Evolutionary conservation across 768 basidiomycete species (phyloP).

Genomic region (Termitomyces sp.): DNA sequence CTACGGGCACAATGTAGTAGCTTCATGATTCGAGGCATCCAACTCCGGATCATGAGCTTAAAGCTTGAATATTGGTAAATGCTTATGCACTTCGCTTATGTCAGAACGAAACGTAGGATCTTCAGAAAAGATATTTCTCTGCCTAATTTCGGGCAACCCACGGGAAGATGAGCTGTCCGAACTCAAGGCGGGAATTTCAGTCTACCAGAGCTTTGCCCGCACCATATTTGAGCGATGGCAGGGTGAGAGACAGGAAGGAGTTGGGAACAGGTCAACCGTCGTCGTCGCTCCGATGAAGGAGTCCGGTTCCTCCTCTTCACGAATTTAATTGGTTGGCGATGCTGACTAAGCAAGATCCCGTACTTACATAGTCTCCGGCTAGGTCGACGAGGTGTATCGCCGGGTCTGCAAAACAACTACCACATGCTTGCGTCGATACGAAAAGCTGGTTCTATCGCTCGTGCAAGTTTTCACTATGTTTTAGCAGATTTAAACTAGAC

Average conservation of each 20-base stretch:
- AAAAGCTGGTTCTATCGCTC: constrained; percentile 61
- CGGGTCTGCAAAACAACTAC: constrained; percentile 20
- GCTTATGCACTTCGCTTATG: background rate
- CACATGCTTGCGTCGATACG: constrained; percentile 66
- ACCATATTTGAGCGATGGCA: constrained; percentile 26
- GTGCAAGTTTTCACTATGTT: constrained; percentile 38
- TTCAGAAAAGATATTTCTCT: constrained; percentile 49
- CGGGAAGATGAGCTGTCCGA: constrained; percentile 49
- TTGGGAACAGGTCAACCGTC: constrained; percentile 54
- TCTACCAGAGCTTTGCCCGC: constrained; percentile 63
- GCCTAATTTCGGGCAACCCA: constrained; percentile 80
- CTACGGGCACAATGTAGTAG: no score
- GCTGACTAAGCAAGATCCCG: constrained; percentile 43
- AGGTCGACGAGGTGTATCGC: background rate
- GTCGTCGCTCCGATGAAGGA: constrained; percentile 65
- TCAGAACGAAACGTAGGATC: background rate
- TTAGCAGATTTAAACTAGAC: background rate
- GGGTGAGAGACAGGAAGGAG: constrained; percentile 74
- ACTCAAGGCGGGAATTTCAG: constrained; percentile 72
- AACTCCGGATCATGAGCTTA: no score
- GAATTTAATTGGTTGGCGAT: constrained; percentile 10
- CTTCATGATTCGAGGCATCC: no score
- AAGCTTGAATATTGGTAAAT: no score
- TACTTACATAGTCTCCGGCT: constrained; percentile 13
- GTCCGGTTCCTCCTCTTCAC: constrained; percentile 10